A percentile compares a stretch with the other conserved stretches of the same genome.
Conservation (phyloP, 768 basidiomycete genomes). For the Collybiopsis luxurians region DNA sequence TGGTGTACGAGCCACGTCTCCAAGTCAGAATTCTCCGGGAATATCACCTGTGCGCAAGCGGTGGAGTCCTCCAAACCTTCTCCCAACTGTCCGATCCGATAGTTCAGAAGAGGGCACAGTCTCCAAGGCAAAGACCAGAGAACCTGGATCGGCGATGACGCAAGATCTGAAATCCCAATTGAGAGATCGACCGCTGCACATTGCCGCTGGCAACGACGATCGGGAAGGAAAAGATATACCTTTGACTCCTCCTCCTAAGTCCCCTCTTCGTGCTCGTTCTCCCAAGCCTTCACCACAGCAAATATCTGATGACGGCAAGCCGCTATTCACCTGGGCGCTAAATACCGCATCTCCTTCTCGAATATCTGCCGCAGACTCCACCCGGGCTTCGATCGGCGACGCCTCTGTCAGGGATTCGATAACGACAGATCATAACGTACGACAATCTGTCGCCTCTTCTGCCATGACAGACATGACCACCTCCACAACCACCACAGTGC, state of each 20-base stretch:
- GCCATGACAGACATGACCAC: constrained; percentile 52
- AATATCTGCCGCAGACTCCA: constrained; percentile 32
- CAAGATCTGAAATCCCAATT: constrained; percentile 8
- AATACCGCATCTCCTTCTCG: constrained; percentile 25
- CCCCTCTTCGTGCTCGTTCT: constrained; percentile 47
- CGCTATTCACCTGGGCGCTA: constrained; percentile 22
- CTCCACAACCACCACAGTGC: constrained; percentile 40
- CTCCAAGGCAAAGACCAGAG: not conserved
- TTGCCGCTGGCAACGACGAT: constrained; percentile 17
- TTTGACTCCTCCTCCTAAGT: constrained; percentile 41
- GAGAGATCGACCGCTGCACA: constrained; percentile 10
- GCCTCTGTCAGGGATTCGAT: constrained; percentile 32
- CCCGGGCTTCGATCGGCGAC: constrained; percentile 33
- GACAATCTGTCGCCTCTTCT: constrained; percentile 65
- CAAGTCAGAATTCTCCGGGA: constrained; percentile 22
- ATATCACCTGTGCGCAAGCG: constrained; percentile 40
- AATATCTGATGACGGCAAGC: constrained; percentile 26
- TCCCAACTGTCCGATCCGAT: constrained; percentile 53
- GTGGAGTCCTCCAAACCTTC: constrained; percentile 47
- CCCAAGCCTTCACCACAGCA: constrained; percentile 16
- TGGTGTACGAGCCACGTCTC: constrained; percentile 30
- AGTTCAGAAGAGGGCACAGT: constrained; percentile 50
- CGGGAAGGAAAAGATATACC: constrained; percentile 37
- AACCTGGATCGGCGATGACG: not conserved
- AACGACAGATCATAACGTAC: constrained; percentile 34